Base-by-base conservation (phyloP, 176 grass and related monocot genomes). In the Stipa capillata region DNA sequence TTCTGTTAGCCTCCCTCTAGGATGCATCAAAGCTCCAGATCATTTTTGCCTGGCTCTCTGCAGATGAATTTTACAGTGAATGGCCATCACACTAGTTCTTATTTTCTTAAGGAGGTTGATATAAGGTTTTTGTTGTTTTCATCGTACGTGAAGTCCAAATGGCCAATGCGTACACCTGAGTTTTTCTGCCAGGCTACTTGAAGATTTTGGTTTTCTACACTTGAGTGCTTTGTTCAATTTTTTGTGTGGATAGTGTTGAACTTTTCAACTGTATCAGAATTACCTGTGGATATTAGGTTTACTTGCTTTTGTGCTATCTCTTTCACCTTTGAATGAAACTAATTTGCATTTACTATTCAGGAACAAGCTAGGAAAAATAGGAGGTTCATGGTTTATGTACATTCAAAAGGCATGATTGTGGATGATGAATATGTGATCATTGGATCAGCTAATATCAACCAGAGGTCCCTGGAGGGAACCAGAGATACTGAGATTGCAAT, bases 401-500 rank as follows among this genome's bases (percentile, higher is more conserved):
- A 94, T 81, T 94, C 92, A 70, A 94, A 94, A 83, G 92, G 92
- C 58, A 94, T 94, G 88, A 89, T 94, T 76, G 93, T 93, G 54
- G 93, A 97, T 63, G 93, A 97, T 84, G 93, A 97, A 40, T 97
- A 93, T 14, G 90, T 97, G 56, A 97, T 97, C 59, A 62, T 97
- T 48, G 93, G 93, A 82, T 97, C 93, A 8, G 93, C 93, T 42
- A 97, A 97, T 60, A 84, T 97, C 78, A 97, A 97, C 48, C 93
- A 97, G 76, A 88, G 90, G 59, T 97, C 93, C 37, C 53, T 97
- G 77, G 93, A 92, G 88, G 93, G 93, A 77, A 88, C 78, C 84
- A 88, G 93, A 80, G 93, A 97, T 80, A 97, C 93, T 24, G 93
- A 97, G 76, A 97, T 97, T 85, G 93, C 90, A 13, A 90, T 93